phyloP scores from a whole-genome alignment of 257 asterid species.

The Mentha longifolia region DNA sequence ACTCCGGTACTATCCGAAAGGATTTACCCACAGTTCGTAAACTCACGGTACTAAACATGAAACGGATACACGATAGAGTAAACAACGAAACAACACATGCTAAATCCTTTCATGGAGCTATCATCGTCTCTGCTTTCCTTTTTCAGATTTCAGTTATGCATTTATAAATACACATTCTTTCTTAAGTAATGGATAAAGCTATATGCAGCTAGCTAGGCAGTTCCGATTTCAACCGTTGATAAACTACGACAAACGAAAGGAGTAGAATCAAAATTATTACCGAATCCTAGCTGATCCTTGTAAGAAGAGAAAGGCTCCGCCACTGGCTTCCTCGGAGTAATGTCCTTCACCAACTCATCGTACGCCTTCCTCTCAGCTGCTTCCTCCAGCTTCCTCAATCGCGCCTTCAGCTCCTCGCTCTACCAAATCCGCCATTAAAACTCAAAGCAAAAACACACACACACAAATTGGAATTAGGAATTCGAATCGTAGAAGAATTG shows the following conservation, averaged over 20 bases:
- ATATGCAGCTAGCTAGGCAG: background rate
- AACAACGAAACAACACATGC: background rate
- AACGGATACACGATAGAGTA: background rate
- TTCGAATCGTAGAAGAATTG: background rate
- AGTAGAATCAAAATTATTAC: constrained; percentile 38
- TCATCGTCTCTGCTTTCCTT: background rate
- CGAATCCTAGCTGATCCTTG: constrained; percentile 95
- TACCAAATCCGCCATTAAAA: constrained; percentile 26
- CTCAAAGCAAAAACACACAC: background rate
- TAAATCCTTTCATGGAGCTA: background rate
- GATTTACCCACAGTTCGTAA: background rate
- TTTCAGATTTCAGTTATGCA: background rate
- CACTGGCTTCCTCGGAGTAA: constrained; percentile 65
- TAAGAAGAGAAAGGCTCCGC: constrained; percentile 93
- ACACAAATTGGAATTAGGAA: background rate
- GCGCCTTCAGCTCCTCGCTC: constrained; percentile 76
- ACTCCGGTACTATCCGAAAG: background rate
- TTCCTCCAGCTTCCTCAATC: constrained; percentile 76
- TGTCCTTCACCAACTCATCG: constrained; percentile 83
- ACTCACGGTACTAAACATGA: background rate
- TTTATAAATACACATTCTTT: background rate
- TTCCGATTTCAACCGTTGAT: background rate
- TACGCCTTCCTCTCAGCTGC: constrained; percentile 83
- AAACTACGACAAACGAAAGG: background rate
- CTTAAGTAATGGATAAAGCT: background rate